Evolutionary conservation across 2,329 filamentous ascomycete genomes (phyloP), one percentile per base, ranked within the genome.

Genomic region (Rachicladosporium sp.): DNA sequence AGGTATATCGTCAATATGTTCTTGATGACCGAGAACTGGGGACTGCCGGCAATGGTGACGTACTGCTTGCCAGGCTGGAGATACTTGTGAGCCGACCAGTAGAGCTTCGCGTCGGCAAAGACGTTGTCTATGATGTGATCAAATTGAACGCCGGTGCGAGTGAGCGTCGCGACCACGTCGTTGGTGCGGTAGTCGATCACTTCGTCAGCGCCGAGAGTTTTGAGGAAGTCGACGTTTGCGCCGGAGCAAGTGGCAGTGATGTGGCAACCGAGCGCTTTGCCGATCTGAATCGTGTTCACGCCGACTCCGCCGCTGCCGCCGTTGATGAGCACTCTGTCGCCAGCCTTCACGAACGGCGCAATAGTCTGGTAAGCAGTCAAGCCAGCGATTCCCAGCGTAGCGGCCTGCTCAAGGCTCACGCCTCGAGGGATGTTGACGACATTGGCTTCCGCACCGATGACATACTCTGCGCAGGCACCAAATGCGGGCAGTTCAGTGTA

Each of bases 241-340:
- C 60, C 64, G 9, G 75, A 80, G 50, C 76, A 81, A 5, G 67
- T 68, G 2, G 65, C 64, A 1, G 69, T 72, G 21, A 81, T 76
- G 45, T 71, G 61, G 46, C 70, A 76, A 0, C 74, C 76, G 2
- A 74, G 51, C 1, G 62, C 60, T 52, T 78, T 79, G 7, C 76
- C 76, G 31, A 80, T 67, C 50, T 81, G 77, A 39, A 80, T 73
- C 1, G 65, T 69, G 42, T 68, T 78, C 0, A 68, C 66, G 1
- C 78, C 78, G 1, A 67, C 69, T 1, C 76, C 77, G 3, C 77
- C 77, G 3, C 68, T 73, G 1, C 75, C 76, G 10, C 75, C 76
- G 46, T 80, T 80, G 53, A 80, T 69, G 50, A 80, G 75, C 4
- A 80, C 64, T 47, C 65, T 69, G 36, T 71, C 66, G 8, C 59